phyloP scores from a whole-genome alignment of 345 rosid genomes.

The Noccaea bulbosa region DNA sequence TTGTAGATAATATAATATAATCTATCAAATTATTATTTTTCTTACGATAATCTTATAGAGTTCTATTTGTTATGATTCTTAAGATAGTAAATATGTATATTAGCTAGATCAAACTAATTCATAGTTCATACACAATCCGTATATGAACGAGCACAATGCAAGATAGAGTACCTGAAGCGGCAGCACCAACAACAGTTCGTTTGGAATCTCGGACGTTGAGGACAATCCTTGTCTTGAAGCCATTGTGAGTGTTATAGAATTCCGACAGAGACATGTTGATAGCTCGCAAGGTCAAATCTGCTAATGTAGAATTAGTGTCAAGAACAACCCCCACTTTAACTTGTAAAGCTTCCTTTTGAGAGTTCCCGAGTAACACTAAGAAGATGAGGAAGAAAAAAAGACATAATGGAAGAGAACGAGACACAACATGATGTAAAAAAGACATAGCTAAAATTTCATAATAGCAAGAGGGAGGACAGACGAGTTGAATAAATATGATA shows the following conservation, averaged over 20 bases:
- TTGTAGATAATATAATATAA: too few species aligned
- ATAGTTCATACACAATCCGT: background rate
- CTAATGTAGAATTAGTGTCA: constrained; percentile 28
- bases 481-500: background rate
- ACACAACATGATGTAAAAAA: background rate
- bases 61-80: background rate
- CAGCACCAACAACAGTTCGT: constrained; percentile 44
- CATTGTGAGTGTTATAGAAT: constrained; percentile 35
- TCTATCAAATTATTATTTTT: too few species aligned
- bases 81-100: background rate
- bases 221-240: constrained; percentile 37
- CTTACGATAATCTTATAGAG: too few species aligned
- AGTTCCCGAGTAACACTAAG: constrained; percentile 16
- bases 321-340: constrained; percentile 49
- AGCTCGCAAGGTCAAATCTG: constrained; percentile 30
- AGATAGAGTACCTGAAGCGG: constrained; percentile 45
- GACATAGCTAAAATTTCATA: constrained; percentile 18
- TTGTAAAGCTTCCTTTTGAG: constrained; percentile 31
- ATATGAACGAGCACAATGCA: background rate
- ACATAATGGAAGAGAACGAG: constrained; percentile 29
- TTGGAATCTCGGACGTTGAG: constrained; percentile 39
- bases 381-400: constrained; percentile 11
- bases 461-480: constrained; percentile 7
- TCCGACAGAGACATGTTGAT: constrained; percentile 43
- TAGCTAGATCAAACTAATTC: background rate